These are phyloP conservation scores for Kurtzmaniella cleridarum DNA, from an alignment of 805 yeast species.

Conservation along the genomic window DNA sequence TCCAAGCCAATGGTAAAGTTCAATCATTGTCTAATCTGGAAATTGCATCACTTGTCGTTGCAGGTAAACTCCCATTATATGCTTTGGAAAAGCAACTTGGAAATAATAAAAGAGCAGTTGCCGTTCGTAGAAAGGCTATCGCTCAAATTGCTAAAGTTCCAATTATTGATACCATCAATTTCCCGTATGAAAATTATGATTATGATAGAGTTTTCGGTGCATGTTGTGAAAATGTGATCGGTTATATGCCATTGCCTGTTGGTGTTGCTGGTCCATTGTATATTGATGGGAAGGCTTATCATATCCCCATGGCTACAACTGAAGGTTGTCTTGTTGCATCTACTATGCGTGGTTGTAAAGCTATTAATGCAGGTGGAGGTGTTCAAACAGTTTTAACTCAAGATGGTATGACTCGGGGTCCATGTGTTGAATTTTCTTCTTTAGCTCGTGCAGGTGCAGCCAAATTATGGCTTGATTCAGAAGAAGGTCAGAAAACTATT, in stretches of 20 bases:
- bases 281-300: constrained; percentile 82
- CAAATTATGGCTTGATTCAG: constrained; percentile 92
- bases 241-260: constrained; percentile 92
- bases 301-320: constrained; percentile 98
- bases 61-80: constrained; percentile 83
- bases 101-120: constrained; percentile 89
- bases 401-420: constrained; percentile 99
- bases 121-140: constrained; percentile 88
- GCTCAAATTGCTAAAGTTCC: constrained; percentile 80
- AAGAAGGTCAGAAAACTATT: constrained; percentile 78
- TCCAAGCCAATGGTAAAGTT: constrained; percentile 68
- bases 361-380: constrained; percentile 96
- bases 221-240: constrained; percentile 98
- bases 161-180: constrained; percentile 58
- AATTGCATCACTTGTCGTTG: constrained; percentile 60
- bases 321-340: constrained; percentile 99
- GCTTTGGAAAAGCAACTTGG: constrained; percentile 90
- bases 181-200: constrained; percentile 83
- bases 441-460: constrained; percentile 89
- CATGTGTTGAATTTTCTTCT: constrained; percentile 86
- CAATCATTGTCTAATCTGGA: constrained; percentile 66
- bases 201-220: constrained; percentile 97
- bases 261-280: constrained; percentile 97
- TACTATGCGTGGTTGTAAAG: constrained; percentile 98
- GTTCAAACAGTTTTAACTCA: constrained; percentile 84